Evolutionary conservation across 805 yeast genomes (phyloP).

Genomic region (Candida mattraensis): DNA sequence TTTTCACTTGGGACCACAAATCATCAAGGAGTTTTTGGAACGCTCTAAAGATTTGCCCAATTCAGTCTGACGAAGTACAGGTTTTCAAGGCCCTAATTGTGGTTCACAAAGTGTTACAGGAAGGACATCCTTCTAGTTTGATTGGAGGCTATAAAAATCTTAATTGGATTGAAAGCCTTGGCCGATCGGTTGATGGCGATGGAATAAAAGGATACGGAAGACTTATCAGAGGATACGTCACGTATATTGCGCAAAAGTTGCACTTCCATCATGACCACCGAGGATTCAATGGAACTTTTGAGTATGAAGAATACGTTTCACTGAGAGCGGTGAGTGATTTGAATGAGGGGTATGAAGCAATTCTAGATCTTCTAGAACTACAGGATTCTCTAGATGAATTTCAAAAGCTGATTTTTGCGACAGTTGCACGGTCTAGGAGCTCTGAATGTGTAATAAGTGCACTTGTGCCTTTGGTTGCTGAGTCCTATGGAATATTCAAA

Average conservation of each 20-base stretch:
- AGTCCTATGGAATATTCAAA: constrained; percentile 89
- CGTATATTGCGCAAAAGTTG: constrained; percentile 68
- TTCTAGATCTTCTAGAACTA: constrained; percentile 78
- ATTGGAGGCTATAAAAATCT: constrained; percentile 77
- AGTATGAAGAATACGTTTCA: constrained; percentile 92
- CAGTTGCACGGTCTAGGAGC: constrained; percentile 53
- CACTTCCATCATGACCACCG: constrained; percentile 81
- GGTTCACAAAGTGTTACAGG: constrained; percentile 92
- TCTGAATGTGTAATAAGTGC: constrained; percentile 82
- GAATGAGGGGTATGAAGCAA: constrained; percentile 90
- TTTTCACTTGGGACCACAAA: constrained; percentile 94
- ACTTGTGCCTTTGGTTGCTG: constrained; percentile 85
- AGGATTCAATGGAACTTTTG: constrained; percentile 93
- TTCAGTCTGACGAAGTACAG: constrained; percentile 80
- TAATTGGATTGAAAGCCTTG: constrained; percentile 75
- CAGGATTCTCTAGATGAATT: constrained; percentile 83
- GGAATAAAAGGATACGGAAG: constrained; percentile 58
- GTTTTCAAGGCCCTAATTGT: constrained; percentile 82
- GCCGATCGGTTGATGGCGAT: constrained; percentile 49
- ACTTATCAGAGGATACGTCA: constrained; percentile 74
- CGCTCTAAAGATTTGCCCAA: constrained; percentile 72
- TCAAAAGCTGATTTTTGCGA: constrained; percentile 72
- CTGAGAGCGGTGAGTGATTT: constrained; percentile 87
- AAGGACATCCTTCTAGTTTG: constrained; percentile 88
- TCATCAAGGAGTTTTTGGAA: constrained; percentile 84